These are phyloP conservation scores for Mucuna pruriens DNA, from an alignment of 306 rosid species.

Conservation along the genomic window DNA sequence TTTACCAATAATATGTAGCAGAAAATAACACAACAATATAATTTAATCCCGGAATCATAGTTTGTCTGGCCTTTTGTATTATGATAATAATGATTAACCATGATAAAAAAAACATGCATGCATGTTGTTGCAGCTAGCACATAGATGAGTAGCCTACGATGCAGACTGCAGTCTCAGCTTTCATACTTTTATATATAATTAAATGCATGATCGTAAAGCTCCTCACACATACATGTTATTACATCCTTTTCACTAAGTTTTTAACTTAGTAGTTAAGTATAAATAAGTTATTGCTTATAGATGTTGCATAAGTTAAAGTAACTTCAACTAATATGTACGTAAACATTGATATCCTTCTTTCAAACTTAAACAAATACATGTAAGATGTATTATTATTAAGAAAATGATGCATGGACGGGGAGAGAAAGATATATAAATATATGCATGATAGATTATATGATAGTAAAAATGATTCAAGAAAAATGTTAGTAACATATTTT, in stretches of 20 bases:
- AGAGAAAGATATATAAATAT: no score
- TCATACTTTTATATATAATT: constrained; percentile 33
- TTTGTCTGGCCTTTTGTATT: not conserved
- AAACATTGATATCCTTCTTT: not conserved
- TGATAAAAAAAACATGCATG: constrained; percentile 14
- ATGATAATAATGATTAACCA: constrained; percentile 4
- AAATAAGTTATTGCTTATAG: not conserved
- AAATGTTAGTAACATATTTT: no score
- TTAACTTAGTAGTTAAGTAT: not conserved
- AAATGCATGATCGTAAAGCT: not conserved
- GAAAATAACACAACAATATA: constrained; percentile 23
- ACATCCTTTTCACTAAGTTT: not conserved
- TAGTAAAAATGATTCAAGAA: no score
- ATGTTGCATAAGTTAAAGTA: not conserved
- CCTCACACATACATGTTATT: not conserved
- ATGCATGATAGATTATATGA: no score
- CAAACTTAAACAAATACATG: not conserved
- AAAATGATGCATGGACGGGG: no score
- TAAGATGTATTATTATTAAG: not conserved
- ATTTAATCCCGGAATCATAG: constrained; percentile 18
- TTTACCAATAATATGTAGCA: constrained; percentile 26
- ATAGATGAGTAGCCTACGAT: constrained; percentile 16
- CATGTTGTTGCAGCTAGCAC: constrained; percentile 10
- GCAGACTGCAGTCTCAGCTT: constrained; percentile 50
- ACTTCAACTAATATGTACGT: not conserved